These are phyloP conservation scores for Pyropia haitanensis DNA, from an alignment of 23 red algal genomes.

Conservation along the genomic window DNA sequence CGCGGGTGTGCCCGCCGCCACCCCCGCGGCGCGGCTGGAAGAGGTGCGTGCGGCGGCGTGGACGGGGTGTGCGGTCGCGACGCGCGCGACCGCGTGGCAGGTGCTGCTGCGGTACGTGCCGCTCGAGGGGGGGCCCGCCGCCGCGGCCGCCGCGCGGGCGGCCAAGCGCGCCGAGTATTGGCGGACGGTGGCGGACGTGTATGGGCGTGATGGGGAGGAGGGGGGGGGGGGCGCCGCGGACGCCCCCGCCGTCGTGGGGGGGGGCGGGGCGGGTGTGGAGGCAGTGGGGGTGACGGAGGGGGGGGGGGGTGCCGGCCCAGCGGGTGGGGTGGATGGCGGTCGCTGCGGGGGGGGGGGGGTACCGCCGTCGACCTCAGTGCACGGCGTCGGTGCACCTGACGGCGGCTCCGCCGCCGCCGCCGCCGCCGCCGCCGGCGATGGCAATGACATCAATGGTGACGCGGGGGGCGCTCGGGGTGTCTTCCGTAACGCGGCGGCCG, in stretches of 20 bases:
- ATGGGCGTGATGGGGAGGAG: neutral
- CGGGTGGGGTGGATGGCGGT: no score
- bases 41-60: constrained; percentile 7
- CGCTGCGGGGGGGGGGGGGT: no score
- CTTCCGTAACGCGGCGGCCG: neutral
- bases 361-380: no score
- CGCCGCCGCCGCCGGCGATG: no score
- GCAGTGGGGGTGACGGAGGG: no score
- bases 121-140: neutral
- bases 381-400: no score
- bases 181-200: neutral
- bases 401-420: no score
- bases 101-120: constrained; percentile 32
- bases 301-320: no score
- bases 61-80: neutral
- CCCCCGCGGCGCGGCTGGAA: neutral
- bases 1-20: no score
- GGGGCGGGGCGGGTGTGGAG: neutral
- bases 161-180: constrained; percentile 18
- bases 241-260: neutral
- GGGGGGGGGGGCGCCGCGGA: neutral
- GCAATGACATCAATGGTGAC: neutral
- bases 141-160: neutral
- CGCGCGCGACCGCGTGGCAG: constrained; percentile 22
- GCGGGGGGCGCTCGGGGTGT: neutral